phyloP scores from a whole-genome alignment of 768 basidiomycete species.

The Hypholoma fasciculare region DNA sequence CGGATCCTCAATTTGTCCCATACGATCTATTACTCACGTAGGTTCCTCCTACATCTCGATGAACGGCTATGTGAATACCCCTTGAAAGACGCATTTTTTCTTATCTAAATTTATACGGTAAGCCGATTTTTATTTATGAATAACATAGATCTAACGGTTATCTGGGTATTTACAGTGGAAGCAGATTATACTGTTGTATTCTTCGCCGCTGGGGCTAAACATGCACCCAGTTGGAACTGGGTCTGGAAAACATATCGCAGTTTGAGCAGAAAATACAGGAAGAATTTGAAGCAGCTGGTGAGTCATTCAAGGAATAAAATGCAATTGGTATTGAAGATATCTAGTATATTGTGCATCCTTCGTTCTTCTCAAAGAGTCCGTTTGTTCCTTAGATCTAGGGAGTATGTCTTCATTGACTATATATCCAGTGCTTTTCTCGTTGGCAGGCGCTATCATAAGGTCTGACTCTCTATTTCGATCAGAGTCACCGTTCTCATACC shows the following conservation, averaged over 20 bases:
- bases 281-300: slow-evolving; percentile 84
- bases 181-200: slow-evolving; percentile 88
- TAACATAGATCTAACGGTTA: neutral
- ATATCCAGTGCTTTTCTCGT: slow-evolving; percentile 76
- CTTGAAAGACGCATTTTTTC: slow-evolving; percentile 65
- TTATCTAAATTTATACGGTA: slow-evolving; percentile 82
- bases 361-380: slow-evolving; percentile 86
- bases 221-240: slow-evolving; percentile 87
- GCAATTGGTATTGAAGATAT: neutral
- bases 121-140: slow-evolving; percentile 13
- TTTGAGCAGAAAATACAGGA: slow-evolving; percentile 79
- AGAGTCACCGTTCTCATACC: slow-evolving; percentile 3
- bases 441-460: slow-evolving; percentile 88
- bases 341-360: slow-evolving; percentile 85
- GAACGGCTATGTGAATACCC: slow-evolving; percentile 7
- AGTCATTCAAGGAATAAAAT: slow-evolving; percentile 21
- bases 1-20: slow-evolving; percentile 73
- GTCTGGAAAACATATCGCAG: slow-evolving; percentile 89
- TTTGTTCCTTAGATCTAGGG: slow-evolving; percentile 7
- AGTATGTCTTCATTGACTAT: slow-evolving; percentile 1
- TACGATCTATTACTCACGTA: slow-evolving; percentile 79
- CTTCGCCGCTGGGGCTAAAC: slow-evolving; percentile 75
- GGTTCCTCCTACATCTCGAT: slow-evolving; percentile 26
- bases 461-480: slow-evolving; percentile 25
- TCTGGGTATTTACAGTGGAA: slow-evolving; percentile 53